A percentile compares a stretch with the other conserved stretches of the same genome.
Conservation (phyloP, 2,329 filamentous ascomycete species). For the Fusarium falciforme region DNA sequence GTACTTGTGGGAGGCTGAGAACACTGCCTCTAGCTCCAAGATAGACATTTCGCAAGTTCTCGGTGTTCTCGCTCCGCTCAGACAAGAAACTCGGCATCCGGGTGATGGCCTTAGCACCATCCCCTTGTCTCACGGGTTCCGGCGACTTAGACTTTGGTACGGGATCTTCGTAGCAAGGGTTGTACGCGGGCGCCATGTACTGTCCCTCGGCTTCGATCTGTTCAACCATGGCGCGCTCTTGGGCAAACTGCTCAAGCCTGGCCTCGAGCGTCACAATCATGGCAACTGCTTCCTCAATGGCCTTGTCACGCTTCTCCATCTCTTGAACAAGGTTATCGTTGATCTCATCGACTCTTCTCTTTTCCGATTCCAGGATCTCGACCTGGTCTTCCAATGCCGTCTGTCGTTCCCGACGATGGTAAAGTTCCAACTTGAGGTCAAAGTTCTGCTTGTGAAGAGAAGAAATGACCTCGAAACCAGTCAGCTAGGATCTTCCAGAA, state of each 20-base stretch:
- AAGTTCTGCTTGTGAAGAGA: constrained; percentile 81
- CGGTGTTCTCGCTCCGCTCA: constrained; percentile 68
- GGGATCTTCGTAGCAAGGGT: constrained; percentile 42
- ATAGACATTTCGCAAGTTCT: constrained; percentile 71
- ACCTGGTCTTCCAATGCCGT: constrained; percentile 67
- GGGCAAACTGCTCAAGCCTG: constrained; percentile 63
- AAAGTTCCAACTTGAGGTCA: constrained; percentile 79
- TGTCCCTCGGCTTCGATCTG: constrained; percentile 59
- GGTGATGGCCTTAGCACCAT: constrained; percentile 55
- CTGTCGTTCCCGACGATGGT: constrained; percentile 74
- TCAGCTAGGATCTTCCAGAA: constrained; percentile 2
- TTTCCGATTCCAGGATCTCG: constrained; percentile 65
- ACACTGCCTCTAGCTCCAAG: constrained; percentile 62
- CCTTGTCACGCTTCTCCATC: constrained; percentile 75
- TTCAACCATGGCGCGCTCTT: constrained; percentile 65
- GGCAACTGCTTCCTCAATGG: constrained; percentile 75
- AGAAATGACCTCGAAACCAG: constrained; percentile 66
- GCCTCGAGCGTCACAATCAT: constrained; percentile 76
- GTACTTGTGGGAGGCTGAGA: constrained; percentile 61
- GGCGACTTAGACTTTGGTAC: constrained; percentile 27
- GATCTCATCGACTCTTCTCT: constrained; percentile 65
- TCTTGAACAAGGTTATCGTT: constrained; percentile 70
- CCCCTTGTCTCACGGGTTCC: constrained; percentile 36
- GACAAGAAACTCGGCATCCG: constrained; percentile 75
- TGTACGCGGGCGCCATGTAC: constrained; percentile 48